Conservation (phyloP, 306 rosid species). For the Prunus campanulata region DNA sequence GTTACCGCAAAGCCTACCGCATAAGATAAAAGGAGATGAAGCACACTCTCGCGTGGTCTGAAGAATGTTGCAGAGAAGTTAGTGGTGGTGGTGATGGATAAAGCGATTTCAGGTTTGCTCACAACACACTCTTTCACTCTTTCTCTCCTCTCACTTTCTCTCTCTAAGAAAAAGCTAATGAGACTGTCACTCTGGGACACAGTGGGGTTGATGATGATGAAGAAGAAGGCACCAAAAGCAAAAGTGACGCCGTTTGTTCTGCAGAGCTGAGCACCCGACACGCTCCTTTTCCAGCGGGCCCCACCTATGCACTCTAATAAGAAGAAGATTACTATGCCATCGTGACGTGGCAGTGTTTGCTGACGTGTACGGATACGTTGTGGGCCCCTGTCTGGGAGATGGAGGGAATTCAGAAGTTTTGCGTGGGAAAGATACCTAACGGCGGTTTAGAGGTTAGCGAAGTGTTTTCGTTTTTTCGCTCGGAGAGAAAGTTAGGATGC, state of each 20-base stretch:
- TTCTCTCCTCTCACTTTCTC: constrained; percentile 6
- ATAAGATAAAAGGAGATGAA: background rate
- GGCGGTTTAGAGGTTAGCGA: constrained; percentile 33
- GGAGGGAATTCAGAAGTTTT: constrained; percentile 3
- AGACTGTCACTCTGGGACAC: background rate
- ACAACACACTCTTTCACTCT: constrained; percentile 9
- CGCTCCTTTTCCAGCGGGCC: constrained; percentile 30
- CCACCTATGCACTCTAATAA: constrained; percentile 18
- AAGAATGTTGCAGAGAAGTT: background rate
- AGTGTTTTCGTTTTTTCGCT: constrained; percentile 5
- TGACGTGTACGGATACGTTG: background rate
- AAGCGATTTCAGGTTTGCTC: background rate
- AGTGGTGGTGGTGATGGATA: background rate
- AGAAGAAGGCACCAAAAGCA: constrained; percentile 36
- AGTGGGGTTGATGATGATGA: constrained; percentile 3
- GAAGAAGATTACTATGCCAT: background rate
- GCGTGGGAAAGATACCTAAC: constrained; percentile 31
- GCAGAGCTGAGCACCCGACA: constrained; percentile 55
- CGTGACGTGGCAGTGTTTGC: constrained; percentile 6
- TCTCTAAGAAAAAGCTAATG: background rate
- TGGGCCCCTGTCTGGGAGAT: background rate
- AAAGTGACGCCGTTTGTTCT: constrained; percentile 73
- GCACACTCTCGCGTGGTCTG: background rate
- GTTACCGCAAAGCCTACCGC: background rate
- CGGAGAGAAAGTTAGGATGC: background rate